Conservation (phyloP, 2,329 filamentous ascomycete species). For the Emergomyces orientalis region DNA sequence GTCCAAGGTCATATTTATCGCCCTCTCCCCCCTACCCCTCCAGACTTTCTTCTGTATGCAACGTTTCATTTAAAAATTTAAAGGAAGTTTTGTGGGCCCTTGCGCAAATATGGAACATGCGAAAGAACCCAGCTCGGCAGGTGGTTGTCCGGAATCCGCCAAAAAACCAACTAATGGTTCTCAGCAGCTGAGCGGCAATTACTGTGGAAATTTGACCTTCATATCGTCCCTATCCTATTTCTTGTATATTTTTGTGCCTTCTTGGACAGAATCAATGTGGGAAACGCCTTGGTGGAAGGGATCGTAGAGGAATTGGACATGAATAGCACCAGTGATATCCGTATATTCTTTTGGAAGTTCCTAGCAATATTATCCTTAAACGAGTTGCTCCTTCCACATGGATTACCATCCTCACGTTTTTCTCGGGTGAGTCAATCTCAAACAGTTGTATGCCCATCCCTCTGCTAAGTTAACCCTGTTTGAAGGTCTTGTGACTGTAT, state of each 20-base stretch:
- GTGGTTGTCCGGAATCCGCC: too few relatives aligned
- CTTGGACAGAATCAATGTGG: slow-evolving; percentile 41
- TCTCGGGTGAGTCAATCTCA: slow-evolving; percentile 26
- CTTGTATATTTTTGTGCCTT: slow-evolving; percentile 39
- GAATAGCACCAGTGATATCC: slow-evolving; percentile 36
- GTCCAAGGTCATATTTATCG: background rate
- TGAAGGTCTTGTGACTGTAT: slow-evolving; percentile 35
- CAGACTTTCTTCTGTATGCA: background rate
- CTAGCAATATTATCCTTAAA: slow-evolving; percentile 41
- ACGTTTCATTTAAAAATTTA: background rate
- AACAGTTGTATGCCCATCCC: background rate
- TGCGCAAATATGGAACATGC: background rate
- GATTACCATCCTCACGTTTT: slow-evolving; percentile 35
- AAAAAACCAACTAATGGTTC: slow-evolving; percentile 4
- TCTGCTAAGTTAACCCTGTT: slow-evolving; percentile 18
- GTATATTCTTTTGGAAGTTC: slow-evolving; percentile 41
- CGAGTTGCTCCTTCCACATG: slow-evolving; percentile 34
- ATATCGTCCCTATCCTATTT: slow-evolving; percentile 41
- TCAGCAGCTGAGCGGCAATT: slow-evolving; percentile 32
- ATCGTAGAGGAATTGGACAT: slow-evolving; percentile 37
- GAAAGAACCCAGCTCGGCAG: background rate
- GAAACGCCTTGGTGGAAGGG: slow-evolving; percentile 40
- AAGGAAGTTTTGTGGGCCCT: background rate
- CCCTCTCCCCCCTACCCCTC: background rate
- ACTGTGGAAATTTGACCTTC: slow-evolving; percentile 39